Conservation (phyloP, 345 rosid species). For the Camelina neglecta region DNA sequence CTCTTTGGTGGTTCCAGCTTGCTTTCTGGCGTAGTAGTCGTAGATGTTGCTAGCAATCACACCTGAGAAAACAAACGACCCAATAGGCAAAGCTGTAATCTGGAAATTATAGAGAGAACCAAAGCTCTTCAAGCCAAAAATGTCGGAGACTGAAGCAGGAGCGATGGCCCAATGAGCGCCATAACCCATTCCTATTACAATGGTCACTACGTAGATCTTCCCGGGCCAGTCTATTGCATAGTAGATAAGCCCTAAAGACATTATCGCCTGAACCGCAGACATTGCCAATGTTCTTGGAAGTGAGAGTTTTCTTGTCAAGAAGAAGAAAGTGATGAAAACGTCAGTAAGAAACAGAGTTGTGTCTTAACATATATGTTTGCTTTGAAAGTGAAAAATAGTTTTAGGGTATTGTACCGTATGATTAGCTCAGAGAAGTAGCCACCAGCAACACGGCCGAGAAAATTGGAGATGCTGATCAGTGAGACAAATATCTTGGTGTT, state of each 20-base stretch:
- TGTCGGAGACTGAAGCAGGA: constrained; percentile 70
- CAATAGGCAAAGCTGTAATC: constrained; percentile 58
- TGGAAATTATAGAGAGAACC: constrained; percentile 80
- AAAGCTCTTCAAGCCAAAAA: constrained; percentile 72
- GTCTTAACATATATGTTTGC: neutral
- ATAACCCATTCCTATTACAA: constrained; percentile 63
- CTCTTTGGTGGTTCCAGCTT: constrained; percentile 46
- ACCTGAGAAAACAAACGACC: constrained; percentile 77
- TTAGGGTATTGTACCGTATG: constrained; percentile 50
- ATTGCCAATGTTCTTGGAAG: constrained; percentile 71
- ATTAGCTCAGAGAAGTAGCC: constrained; percentile 87
- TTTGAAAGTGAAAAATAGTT: constrained; percentile 1
- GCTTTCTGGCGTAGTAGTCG: constrained; percentile 70
- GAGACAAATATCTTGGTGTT: constrained; percentile 71
- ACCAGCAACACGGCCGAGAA: constrained; percentile 89
- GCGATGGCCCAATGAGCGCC: constrained; percentile 73
- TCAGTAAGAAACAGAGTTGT: neutral
- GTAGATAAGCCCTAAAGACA: constrained; percentile 68
- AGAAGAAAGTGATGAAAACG: neutral
- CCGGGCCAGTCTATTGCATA: constrained; percentile 65
- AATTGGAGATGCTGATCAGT: constrained; percentile 86
- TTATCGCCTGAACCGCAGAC: constrained; percentile 62
- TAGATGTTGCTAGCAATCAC: constrained; percentile 76
- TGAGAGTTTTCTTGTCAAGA: constrained; percentile 52
- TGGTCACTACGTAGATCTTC: constrained; percentile 64